Conservation (phyloP, 805 yeast species). For the Metschnikowia borealis region DNA sequence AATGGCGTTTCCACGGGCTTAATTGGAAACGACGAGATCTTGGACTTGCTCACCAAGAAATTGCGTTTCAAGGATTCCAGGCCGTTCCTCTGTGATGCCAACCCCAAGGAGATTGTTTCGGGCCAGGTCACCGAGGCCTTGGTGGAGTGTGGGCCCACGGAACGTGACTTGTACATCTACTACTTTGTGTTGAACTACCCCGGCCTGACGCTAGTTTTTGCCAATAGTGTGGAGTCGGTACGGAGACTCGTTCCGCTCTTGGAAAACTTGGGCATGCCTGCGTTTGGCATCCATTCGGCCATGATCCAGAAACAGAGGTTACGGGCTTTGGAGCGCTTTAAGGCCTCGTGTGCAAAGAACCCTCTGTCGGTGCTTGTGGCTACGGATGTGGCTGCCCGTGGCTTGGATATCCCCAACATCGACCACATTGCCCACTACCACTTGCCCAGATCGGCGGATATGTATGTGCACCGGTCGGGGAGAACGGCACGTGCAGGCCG, state of each 20-base stretch:
- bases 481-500: slow-evolving; percentile 96
- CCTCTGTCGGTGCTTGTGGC: slow-evolving; percentile 74
- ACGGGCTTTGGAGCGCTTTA: slow-evolving; percentile 78
- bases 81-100: slow-evolving; percentile 77
- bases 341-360: slow-evolving; percentile 43
- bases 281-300: slow-evolving; percentile 82
- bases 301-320: slow-evolving; percentile 94
- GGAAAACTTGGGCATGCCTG: slow-evolving; percentile 61
- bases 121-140: slow-evolving; percentile 75
- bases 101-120: slow-evolving; percentile 79
- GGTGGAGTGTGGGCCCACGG: slow-evolving; percentile 86
- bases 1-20: slow-evolving; percentile 16
- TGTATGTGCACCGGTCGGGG: slow-evolving; percentile 93
- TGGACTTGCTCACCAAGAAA: slow-evolving; percentile 62
- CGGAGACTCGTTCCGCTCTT: slow-evolving; percentile 77
- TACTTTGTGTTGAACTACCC: slow-evolving; percentile 84
- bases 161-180: slow-evolving; percentile 85
- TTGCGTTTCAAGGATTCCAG: slow-evolving; percentile 62
- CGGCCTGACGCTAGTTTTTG: slow-evolving; percentile 85
- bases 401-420: slow-evolving; percentile 85
- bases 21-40: slow-evolving; percentile 54
- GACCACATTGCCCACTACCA: slow-evolving; percentile 96
- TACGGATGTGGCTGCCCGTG: slow-evolving; percentile 98
- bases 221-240: slow-evolving; percentile 93
- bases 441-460: slow-evolving; percentile 89